Evolutionary conservation across 2,329 filamentous ascomycete genomes (phyloP).

Genomic region (Neophaeococcomyces aloes): DNA sequence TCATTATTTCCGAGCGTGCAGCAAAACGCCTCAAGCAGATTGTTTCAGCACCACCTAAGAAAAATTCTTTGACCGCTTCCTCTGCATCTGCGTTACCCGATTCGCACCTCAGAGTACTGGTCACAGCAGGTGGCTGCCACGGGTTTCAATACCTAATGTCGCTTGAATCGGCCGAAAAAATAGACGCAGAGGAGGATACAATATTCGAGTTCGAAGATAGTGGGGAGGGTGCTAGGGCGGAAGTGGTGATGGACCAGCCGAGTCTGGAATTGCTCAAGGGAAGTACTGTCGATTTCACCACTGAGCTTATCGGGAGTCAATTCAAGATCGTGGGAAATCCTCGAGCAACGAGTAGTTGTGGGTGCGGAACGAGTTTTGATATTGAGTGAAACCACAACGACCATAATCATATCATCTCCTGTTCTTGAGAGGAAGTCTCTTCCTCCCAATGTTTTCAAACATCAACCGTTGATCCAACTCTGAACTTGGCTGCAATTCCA

Average conservation of each 20-base stretch:
- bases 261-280: constrained; percentile 83
- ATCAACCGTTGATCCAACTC: too few species aligned
- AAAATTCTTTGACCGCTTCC: constrained; percentile 33
- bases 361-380: constrained; percentile 95
- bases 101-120: constrained; percentile 78
- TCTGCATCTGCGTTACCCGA: constrained; percentile 42
- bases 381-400: constrained; percentile 48
- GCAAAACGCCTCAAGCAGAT: constrained; percentile 70
- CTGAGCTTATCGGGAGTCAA: constrained; percentile 86
- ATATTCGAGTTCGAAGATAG: constrained; percentile 59
- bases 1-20: constrained; percentile 76
- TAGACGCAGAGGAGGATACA: constrained; percentile 68
- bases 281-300: constrained; percentile 92
- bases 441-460: too few species aligned
- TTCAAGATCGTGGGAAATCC: constrained; percentile 97
- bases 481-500: too few species aligned
- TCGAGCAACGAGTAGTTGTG: constrained; percentile 82
- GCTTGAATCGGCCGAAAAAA: constrained; percentile 49
- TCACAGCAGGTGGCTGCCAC: constrained; percentile 90
- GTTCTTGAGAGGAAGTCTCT: too few species aligned
- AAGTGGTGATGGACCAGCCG: constrained; percentile 77
- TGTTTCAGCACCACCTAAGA: constrained; percentile 49
- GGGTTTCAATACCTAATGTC: constrained; percentile 97
- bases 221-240: constrained; percentile 43
- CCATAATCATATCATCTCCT: too few species aligned